Conservation (phyloP, 2,329 filamentous ascomycete genomes). For the Chaetomiaceae sp. region DNA sequence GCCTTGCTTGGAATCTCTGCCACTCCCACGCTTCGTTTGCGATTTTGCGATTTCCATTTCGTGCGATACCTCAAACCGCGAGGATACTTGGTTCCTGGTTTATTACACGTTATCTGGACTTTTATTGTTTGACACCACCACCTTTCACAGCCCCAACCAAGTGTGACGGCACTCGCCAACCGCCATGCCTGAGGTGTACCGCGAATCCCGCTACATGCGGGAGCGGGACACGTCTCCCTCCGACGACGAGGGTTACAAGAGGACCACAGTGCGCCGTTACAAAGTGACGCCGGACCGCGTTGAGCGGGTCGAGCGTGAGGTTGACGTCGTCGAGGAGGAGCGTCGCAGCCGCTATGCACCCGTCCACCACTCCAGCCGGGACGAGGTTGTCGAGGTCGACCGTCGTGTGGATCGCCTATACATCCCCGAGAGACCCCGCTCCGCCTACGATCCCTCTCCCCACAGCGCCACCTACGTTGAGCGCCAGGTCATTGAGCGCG, state of each 20-base stretch:
- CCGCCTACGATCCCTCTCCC: constrained; percentile 42
- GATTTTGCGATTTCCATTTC: constrained; percentile 6
- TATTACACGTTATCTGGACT: not conserved
- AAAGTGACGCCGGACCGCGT: constrained; percentile 43
- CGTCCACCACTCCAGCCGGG: constrained; percentile 34
- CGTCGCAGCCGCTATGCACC: constrained; percentile 41
- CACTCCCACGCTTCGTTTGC: constrained; percentile 4
- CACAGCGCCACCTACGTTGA: constrained; percentile 30
- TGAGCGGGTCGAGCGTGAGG: constrained; percentile 37
- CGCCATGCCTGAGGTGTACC: constrained; percentile 33
- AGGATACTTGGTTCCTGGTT: not conserved
- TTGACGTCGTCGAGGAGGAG: constrained; percentile 43
- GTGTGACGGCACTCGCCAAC: constrained; percentile 14
- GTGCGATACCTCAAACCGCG: constrained; percentile 9
- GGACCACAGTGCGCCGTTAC: constrained; percentile 50
- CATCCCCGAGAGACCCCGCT: constrained; percentile 48
- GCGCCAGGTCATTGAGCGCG: constrained; percentile 30
- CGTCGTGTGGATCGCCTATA: constrained; percentile 40
- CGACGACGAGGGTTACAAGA: constrained; percentile 44
- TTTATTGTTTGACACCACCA: not conserved
- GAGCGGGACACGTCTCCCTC: constrained; percentile 34
- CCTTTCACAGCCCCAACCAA: constrained; percentile 2
- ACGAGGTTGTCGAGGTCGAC: constrained; percentile 41
- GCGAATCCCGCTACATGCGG: constrained; percentile 34
- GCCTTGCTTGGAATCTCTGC: constrained; percentile 11